Percentiles rank a stretch among this genome's conserved stretches.
phyloP scores from a whole-genome alignment of 495 filamentous ascomycete species.

The Chaetomium tenue region DNA sequence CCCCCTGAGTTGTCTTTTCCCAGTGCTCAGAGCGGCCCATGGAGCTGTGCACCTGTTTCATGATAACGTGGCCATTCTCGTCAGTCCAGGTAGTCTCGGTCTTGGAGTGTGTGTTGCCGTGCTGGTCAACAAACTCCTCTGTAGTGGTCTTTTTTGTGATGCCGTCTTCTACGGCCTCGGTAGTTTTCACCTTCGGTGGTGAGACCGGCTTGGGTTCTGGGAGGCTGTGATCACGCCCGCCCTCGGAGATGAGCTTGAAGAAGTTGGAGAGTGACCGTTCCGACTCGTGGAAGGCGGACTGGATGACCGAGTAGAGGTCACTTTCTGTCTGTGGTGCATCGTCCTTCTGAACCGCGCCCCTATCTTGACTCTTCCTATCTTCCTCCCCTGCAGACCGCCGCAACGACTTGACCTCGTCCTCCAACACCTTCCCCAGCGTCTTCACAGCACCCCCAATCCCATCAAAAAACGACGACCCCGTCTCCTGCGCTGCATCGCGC shows the following conservation, averaged over 20 bases:
- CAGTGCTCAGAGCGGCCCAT: background rate
- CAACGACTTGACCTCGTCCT: constrained; percentile 13
- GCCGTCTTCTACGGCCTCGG: constrained; percentile 16
- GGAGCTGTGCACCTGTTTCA: constrained; percentile 11
- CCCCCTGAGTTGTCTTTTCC: background rate
- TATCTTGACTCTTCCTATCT: background rate
- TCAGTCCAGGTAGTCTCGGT: constrained; percentile 22
- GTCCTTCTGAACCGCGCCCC: background rate
- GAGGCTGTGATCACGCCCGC: constrained; percentile 2
- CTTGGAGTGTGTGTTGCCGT: constrained; percentile 27
- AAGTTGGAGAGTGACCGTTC: constrained; percentile 28
- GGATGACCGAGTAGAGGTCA: constrained; percentile 22
- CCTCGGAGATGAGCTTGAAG: constrained; percentile 21
- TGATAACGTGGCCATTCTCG: constrained; percentile 15
- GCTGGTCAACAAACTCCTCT: constrained; percentile 23
- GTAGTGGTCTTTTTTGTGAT: constrained; percentile 22
- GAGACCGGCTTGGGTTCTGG: constrained; percentile 14
- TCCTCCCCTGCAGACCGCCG: background rate
- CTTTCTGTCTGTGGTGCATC: constrained; percentile 19
- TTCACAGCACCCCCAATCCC: constrained; percentile 1
- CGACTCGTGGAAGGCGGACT: constrained; percentile 25
- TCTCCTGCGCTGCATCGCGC: background rate
- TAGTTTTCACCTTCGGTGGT: constrained; percentile 13
- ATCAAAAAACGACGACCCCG: constrained; percentile 13
- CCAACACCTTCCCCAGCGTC: constrained; percentile 13